Evolutionary conservation across 1,139 yeast genomes (phyloP).

Genomic region (Scheffersomyces stambukii): DNA sequence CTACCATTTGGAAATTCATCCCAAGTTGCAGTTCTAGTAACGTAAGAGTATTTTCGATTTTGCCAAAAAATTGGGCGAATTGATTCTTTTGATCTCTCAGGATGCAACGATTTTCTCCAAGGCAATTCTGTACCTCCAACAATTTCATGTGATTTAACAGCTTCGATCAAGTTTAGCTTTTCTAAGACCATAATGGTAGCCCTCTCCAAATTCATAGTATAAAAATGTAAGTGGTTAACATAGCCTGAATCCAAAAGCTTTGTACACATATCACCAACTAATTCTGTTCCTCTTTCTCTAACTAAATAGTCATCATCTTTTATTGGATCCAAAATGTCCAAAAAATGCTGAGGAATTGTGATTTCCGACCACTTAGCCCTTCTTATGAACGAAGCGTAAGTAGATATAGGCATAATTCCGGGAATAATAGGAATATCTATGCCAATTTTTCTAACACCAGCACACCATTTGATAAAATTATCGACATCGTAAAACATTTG

Average conservation of each 20-base stretch:
- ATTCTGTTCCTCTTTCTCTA: slow-evolving; percentile 79
- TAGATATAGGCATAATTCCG: slow-evolving; percentile 97
- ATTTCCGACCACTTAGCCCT: slow-evolving; percentile 94
- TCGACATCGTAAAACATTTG: slow-evolving; percentile 93
- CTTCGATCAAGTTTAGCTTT: slow-evolving; percentile 54
- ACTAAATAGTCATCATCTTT: slow-evolving; percentile 89
- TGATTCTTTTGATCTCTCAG: slow-evolving; percentile 74
- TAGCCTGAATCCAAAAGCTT: slow-evolving; percentile 66
- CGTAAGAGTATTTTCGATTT: slow-evolving; percentile 85
- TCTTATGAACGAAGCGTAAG: slow-evolving; percentile 87
- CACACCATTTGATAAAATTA: slow-evolving; percentile 78
- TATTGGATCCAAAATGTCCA: slow-evolving; percentile 70
- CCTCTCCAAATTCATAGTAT: slow-evolving; percentile 93
- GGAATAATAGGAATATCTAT: slow-evolving; percentile 87
- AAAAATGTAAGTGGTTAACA: slow-evolving; percentile 86
- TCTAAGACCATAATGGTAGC: slow-evolving; percentile 88
- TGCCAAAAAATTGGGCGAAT: slow-evolving; percentile 97
- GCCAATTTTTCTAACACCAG: slow-evolving; percentile 66
- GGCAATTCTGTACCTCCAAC: slow-evolving; percentile 53
- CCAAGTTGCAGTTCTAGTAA: slow-evolving; percentile 89
- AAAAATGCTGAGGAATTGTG: slow-evolving; percentile 68
- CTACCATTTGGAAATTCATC: slow-evolving; percentile 94
- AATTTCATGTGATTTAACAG: slow-evolving; percentile 36
- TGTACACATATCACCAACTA: slow-evolving; percentile 80
- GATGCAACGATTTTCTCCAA: slow-evolving; percentile 87